Evolutionary conservation across 768 basidiomycete genomes (phyloP).

Genomic region (Calocera viscosa): DNA sequence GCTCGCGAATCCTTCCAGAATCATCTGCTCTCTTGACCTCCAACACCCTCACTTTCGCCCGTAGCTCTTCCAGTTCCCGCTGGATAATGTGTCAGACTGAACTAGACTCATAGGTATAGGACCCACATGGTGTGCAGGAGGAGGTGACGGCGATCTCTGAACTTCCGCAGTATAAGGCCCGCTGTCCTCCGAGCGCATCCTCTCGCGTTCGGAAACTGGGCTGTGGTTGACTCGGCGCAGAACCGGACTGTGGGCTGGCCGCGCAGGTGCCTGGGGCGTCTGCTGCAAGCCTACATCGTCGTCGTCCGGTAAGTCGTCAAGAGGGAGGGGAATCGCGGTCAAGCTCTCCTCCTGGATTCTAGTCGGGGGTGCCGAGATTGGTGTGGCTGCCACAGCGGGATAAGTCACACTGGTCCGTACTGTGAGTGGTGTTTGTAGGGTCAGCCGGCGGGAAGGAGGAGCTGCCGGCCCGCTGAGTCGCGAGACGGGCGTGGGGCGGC

Average conservation of each 20-base stretch:
- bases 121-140: neutral
- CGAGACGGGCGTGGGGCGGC: slow-evolving; percentile 18
- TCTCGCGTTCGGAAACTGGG: neutral
- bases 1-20: slow-evolving; percentile 64
- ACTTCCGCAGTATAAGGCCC: neutral
- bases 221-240: neutral
- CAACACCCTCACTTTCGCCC: slow-evolving; percentile 68
- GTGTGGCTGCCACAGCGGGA: slow-evolving; percentile 9
- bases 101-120: neutral
- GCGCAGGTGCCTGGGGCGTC: neutral
- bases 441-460: slow-evolving; percentile 33
- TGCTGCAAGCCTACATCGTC: neutral
- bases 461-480: slow-evolving; percentile 20
- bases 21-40: slow-evolving; percentile 84
- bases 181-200: neutral
- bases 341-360: slow-evolving; percentile 35
- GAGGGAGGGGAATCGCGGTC: neutral
- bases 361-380: slow-evolving; percentile 17
- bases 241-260: neutral
- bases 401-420: neutral
- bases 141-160: neutral
- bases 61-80: slow-evolving; percentile 59
- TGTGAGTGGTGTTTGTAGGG: slow-evolving; percentile 43
- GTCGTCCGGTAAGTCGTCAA: neutral
- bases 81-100: neutral